Percentiles rank a stretch among this genome's conserved stretches.
Evolutionary conservation across 345 rosid species (phyloP).

Genomic region (Populus pruinosa): DNA sequence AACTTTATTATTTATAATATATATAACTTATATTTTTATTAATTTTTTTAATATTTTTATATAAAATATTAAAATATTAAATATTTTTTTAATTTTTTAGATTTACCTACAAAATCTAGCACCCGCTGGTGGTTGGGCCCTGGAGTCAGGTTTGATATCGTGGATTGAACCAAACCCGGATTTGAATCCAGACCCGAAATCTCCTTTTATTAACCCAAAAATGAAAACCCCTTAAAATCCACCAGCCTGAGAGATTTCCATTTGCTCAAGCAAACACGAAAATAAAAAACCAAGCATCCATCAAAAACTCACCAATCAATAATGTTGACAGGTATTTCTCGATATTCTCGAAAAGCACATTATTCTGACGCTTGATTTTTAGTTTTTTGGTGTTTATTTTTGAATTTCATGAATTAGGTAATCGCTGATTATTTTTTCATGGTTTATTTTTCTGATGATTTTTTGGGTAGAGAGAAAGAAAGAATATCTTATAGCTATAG

Average conservation of each 20-base stretch:
- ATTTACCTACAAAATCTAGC: rapidly evolving
- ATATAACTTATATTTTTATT: too few species aligned
- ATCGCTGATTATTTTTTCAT: neutral
- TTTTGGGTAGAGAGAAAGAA: neutral
- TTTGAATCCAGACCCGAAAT: neutral
- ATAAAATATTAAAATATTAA: too few species aligned
- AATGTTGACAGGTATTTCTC: conserved; percentile 59
- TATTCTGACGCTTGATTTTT: neutral
- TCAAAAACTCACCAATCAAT: conserved; percentile 9
- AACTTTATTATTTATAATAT: too few species aligned
- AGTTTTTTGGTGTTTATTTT: neutral
- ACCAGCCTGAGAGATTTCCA: conserved; percentile 32
- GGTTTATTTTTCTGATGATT: neutral
- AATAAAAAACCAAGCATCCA: neutral
- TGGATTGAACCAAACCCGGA: neutral
- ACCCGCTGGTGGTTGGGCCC: rapidly evolving
- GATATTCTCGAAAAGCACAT: neutral
- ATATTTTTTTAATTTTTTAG: too few species aligned
- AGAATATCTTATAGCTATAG: neutral
- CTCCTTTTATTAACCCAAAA: neutral
- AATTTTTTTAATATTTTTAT: too few species aligned
- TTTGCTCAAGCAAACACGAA: conserved; percentile 46
- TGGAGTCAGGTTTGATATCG: too few species aligned
- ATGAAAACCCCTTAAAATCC: neutral
- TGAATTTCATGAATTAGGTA: conserved; percentile 19